A percentile compares a stretch with the other conserved stretches of the same genome.
Evolutionary conservation across 225 moss, liverwort and hornwort genomes (phyloP).

Genomic region (Bryoerythrophyllum caledonicum): DNA sequence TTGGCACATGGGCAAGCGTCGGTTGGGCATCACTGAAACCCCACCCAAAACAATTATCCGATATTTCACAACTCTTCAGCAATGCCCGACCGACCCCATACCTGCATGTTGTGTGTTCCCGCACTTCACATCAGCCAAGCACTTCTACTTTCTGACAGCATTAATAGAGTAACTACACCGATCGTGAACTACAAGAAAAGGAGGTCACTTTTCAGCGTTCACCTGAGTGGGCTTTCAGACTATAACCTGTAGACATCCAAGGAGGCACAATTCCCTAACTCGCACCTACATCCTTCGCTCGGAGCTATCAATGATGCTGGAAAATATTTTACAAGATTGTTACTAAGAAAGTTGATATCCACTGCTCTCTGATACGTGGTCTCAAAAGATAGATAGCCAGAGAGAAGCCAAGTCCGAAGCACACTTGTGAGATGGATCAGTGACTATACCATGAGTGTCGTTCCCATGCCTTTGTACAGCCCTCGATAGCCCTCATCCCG

Average conservation of each 20-base stretch:
- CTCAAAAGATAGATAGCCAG: not conserved
- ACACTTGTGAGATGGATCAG: slow-evolving; percentile 22
- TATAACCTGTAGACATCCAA: slow-evolving; percentile 18
- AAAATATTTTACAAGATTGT: too few species aligned
- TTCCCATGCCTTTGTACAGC: slow-evolving; percentile 93
- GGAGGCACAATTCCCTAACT: slow-evolving; percentile 2
- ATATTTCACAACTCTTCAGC: slow-evolving; percentile 58
- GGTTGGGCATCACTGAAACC: slow-evolving; percentile 72
- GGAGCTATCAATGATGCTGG: not conserved
- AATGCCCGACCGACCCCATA: slow-evolving; percentile 71
- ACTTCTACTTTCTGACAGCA: slow-evolving; percentile 23
- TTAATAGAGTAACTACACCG: slow-evolving; percentile 15
- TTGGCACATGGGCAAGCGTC: slow-evolving; percentile 55
- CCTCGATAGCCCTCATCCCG: slow-evolving; percentile 82
- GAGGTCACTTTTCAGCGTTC: not conserved
- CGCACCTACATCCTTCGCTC: slow-evolving; percentile 17
- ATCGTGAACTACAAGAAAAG: slow-evolving; percentile 10
- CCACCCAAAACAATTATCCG: slow-evolving; percentile 39
- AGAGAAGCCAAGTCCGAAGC: not conserved
- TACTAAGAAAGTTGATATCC: not conserved
- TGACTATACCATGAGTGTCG: slow-evolving; percentile 77
- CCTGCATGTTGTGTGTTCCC: slow-evolving; percentile 53
- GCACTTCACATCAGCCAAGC: slow-evolving; percentile 53
- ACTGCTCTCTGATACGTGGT: not conserved
- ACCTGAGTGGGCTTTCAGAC: slow-evolving; percentile 20